Conservation (phyloP, 345 rosid species). For the Citrus sinensis region DNA sequence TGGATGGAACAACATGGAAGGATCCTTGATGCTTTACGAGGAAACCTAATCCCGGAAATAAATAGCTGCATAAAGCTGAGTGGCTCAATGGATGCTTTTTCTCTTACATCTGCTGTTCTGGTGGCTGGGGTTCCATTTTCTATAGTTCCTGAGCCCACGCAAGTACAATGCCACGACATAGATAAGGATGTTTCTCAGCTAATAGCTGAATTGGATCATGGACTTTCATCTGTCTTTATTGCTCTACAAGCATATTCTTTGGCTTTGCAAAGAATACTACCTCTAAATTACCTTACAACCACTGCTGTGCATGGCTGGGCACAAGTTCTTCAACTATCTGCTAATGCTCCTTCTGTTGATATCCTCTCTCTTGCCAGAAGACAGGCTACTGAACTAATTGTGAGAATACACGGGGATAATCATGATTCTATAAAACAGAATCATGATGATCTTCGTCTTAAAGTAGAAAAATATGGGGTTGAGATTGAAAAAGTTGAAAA, state of each 20-base stretch:
- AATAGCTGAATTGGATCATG: conserved; percentile 59
- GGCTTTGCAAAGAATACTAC: conserved; percentile 79
- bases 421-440: conserved; percentile 42
- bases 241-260: conserved; percentile 67
- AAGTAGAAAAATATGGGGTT: conserved; percentile 51
- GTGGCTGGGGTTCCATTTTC: conserved; percentile 80
- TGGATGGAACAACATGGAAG: conserved; percentile 91
- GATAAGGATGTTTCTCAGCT: conserved; percentile 74
- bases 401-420: conserved; percentile 44
- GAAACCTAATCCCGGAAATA: conserved; percentile 64
- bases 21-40: conserved; percentile 72
- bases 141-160: conserved; percentile 94
- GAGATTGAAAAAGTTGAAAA: conserved; percentile 63
- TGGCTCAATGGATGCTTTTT: conserved; percentile 47
- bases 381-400: conserved; percentile 71
- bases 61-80: conserved; percentile 42
- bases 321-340: conserved; percentile 70
- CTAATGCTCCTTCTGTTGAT: conserved; percentile 65
- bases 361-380: conserved; percentile 62
- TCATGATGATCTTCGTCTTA: conserved; percentile 59
- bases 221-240: conserved; percentile 61
- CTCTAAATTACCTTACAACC: conserved; percentile 72
- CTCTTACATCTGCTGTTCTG: conserved; percentile 78
- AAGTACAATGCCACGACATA: conserved; percentile 74
- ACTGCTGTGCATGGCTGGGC: conserved; percentile 78